Conservation (phyloP, 1,139 yeast genomes). For the Yamadazyma triangularis region DNA sequence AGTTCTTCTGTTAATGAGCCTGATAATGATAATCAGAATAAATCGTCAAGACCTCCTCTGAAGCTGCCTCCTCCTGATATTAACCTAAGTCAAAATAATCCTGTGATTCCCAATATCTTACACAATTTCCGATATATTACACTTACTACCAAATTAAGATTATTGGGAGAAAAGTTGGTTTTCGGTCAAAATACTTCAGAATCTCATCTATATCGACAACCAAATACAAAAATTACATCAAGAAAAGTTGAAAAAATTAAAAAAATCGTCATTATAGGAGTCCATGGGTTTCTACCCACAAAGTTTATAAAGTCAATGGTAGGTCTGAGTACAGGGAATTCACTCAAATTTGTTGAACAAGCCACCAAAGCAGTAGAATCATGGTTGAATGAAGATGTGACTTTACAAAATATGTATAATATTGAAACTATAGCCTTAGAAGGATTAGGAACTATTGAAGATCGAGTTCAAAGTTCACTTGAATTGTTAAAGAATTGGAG, state of each 20-base stretch:
- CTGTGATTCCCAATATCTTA: slow-evolving; percentile 22
- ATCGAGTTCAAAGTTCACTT: slow-evolving; percentile 32
- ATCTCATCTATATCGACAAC: slow-evolving; percentile 28
- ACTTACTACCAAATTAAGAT: slow-evolving; percentile 31
- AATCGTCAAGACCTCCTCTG: too few relatives aligned
- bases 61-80: too few relatives aligned
- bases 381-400: slow-evolving; percentile 28
- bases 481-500: slow-evolving; percentile 43
- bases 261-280: slow-evolving; percentile 45
- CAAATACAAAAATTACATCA: slow-evolving; percentile 10
- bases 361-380: slow-evolving; percentile 33
- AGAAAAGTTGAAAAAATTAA: slow-evolving; percentile 18
- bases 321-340: slow-evolving; percentile 45
- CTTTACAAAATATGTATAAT: slow-evolving; percentile 12
- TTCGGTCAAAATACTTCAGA: slow-evolving; percentile 26
- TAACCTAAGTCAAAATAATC: slow-evolving; percentile 1
- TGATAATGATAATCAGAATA: background rate
- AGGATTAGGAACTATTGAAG: slow-evolving; percentile 46
- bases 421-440: slow-evolving; percentile 50
- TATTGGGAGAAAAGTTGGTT: slow-evolving; percentile 29
- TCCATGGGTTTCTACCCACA: slow-evolving; percentile 94
- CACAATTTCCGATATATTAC: slow-evolving; percentile 37
- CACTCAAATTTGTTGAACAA: slow-evolving; percentile 28
- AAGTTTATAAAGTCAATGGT: slow-evolving; percentile 44
- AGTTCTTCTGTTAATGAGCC: slow-evolving; percentile 1